These are phyloP conservation scores for Tolypocladium ovalisporum DNA, from an alignment of 2,329 filamentous ascomycete genomes.

Conservation along the genomic window DNA sequence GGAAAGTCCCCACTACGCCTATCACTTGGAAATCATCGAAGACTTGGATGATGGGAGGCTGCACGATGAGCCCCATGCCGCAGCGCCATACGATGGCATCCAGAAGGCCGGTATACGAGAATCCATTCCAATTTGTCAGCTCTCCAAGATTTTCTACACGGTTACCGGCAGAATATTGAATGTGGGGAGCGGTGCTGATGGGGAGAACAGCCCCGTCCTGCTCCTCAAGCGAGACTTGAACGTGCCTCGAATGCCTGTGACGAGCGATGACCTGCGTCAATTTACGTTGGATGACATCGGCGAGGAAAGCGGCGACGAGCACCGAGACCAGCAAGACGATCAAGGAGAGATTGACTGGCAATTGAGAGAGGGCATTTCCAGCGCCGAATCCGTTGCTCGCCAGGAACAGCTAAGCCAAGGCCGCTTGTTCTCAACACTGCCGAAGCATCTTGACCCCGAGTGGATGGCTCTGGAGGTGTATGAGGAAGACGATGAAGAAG, in stretches of 20 bases:
- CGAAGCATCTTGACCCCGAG: conserved; percentile 69
- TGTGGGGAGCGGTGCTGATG: conserved; percentile 48
- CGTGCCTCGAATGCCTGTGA: conserved; percentile 33
- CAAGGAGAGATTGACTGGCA: conserved; percentile 38
- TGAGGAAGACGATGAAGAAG: conserved; percentile 42
- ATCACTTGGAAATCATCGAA: conserved; percentile 73
- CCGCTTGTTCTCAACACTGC: conserved; percentile 29
- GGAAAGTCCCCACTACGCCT: conserved; percentile 44
- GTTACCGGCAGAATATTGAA: conserved; percentile 85
- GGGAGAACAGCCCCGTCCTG: conserved; percentile 23
- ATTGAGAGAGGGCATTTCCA: conserved; percentile 16
- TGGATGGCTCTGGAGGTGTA: conserved; percentile 90
- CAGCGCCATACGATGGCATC: conserved; percentile 28
- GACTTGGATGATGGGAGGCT: conserved; percentile 55
- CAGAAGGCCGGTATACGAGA: conserved; percentile 37
- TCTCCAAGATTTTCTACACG: conserved; percentile 89
- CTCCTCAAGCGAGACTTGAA: conserved; percentile 19
- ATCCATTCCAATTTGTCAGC: conserved; percentile 41
- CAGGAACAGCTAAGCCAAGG: neutral
- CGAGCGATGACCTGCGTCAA: neutral
- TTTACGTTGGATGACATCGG: neutral
- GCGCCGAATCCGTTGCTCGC: no score
- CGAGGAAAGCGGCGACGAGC: neutral
- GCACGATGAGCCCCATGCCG: conserved; percentile 29
- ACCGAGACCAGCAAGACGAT: conserved; percentile 13